Evolutionary conservation across 169 alveolate species (phyloP).

Genomic region (Eimeria tenella): DNA sequence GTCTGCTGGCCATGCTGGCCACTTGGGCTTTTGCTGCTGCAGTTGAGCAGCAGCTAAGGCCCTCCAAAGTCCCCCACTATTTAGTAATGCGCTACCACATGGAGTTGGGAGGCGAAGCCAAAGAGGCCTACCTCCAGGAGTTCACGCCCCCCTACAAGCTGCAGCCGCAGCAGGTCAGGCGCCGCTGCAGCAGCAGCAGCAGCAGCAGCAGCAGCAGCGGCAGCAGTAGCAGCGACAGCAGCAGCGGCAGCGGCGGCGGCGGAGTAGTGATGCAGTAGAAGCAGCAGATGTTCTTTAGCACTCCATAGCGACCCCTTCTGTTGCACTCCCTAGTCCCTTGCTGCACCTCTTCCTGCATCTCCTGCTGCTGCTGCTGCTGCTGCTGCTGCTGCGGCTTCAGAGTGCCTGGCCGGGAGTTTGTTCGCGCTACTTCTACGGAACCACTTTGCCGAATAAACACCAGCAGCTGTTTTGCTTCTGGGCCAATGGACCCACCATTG

Average conservation of each 20-base stretch:
- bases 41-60: conserved; percentile 82
- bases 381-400: neutral
- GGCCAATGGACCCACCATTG: conserved; percentile 89
- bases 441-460: conserved; percentile 87
- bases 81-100: conserved; percentile 81
- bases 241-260: too few relatives aligned
- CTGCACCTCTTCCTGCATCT: too few relatives aligned
- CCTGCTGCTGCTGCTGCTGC: too few relatives aligned
- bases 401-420: conserved; percentile 73
- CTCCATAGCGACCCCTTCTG: too few relatives aligned
- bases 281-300: too few relatives aligned
- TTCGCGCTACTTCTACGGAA: conserved; percentile 82
- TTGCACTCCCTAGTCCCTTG: too few relatives aligned
- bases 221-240: too few relatives aligned
- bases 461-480: conserved; percentile 88
- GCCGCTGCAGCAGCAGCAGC: too few relatives aligned
- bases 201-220: too few relatives aligned
- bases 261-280: too few relatives aligned
- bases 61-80: conserved; percentile 81
- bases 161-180: conserved; percentile 82
- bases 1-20: conserved; percentile 79
- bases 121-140: conserved; percentile 66
- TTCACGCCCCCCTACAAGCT: conserved; percentile 84
- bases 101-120: conserved; percentile 64
- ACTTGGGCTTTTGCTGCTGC: conserved; percentile 78